Conservation (phyloP, 129 eudicot genomes). For the Pittosporum tobira region DNA sequence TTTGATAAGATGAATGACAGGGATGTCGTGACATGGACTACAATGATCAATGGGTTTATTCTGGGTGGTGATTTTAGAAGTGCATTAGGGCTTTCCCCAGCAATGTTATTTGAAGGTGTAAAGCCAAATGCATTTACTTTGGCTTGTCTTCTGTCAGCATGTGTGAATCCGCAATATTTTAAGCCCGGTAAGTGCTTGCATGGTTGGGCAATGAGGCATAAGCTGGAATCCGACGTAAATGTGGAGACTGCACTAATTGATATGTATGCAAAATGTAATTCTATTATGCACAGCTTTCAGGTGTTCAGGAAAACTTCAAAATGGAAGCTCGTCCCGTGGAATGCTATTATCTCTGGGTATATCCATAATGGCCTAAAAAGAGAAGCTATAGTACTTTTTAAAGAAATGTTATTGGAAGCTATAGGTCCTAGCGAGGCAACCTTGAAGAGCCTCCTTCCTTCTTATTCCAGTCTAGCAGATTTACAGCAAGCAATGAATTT, state of each 20-base stretch:
- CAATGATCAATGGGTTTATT: slow-evolving; percentile 61
- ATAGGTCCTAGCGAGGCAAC: slow-evolving; percentile 60
- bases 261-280: slow-evolving; percentile 69
- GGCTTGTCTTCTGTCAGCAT: slow-evolving; percentile 64
- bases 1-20: slow-evolving; percentile 46
- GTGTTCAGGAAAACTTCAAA: slow-evolving; percentile 56
- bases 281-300: slow-evolving; percentile 30
- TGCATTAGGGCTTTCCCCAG: slow-evolving; percentile 41
- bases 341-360: slow-evolving; percentile 64
- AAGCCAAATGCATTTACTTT: slow-evolving; percentile 64
- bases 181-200: slow-evolving; percentile 68
- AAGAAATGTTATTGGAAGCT: slow-evolving; percentile 42
- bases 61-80: slow-evolving; percentile 30
- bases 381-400: slow-evolving; percentile 50
- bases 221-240: slow-evolving; percentile 50
- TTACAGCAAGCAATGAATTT: slow-evolving; percentile 45
- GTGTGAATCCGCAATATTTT: slow-evolving; percentile 37
- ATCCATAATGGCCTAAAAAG: slow-evolving; percentile 33
- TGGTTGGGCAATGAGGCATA: slow-evolving; percentile 59
- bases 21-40: slow-evolving; percentile 89
- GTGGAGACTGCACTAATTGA: slow-evolving; percentile 69
- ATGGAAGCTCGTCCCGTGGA: slow-evolving; percentile 53
- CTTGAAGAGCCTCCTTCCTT: slow-evolving; percentile 56
- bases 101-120: slow-evolving; percentile 57
- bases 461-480: slow-evolving; percentile 54